These are phyloP conservation scores for Didymosphaeria variabile DNA, from an alignment of 2,329 filamentous ascomycete genomes.

Conservation along the genomic window DNA sequence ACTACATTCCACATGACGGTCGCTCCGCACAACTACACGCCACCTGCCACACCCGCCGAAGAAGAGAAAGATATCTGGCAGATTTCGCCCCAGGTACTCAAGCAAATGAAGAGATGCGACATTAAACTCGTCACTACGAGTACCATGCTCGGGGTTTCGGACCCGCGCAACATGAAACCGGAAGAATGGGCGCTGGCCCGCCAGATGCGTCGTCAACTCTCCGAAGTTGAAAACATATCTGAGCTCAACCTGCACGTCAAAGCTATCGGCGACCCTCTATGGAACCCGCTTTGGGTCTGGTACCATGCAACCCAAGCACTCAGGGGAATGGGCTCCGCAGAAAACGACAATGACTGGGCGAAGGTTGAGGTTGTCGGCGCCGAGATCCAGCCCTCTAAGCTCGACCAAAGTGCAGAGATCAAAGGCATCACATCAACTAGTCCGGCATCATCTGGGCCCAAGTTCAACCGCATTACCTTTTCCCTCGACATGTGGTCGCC, in stretches of 20 bases:
- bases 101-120: constrained; percentile 35
- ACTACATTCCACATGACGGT: constrained; percentile 44
- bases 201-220: constrained; percentile 37
- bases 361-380: background rate
- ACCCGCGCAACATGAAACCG: constrained; percentile 47
- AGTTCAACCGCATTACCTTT: constrained; percentile 45
- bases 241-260: constrained; percentile 42
- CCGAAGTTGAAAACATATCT: constrained; percentile 27
- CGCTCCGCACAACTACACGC: constrained; percentile 40
- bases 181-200: constrained; percentile 42
- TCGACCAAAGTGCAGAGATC: background rate
- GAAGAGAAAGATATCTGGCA: constrained; percentile 36
- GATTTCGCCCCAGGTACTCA: constrained; percentile 32
- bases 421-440: background rate
- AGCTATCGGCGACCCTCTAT: constrained; percentile 49
- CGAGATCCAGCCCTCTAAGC: too few relatives aligned
- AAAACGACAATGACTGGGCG: background rate
- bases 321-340: constrained; percentile 38
- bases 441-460: constrained; percentile 23
- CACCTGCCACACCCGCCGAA: constrained; percentile 11
- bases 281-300: constrained; percentile 53
- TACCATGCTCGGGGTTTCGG: constrained; percentile 45
- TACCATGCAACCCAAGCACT: constrained; percentile 47
- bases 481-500: constrained; percentile 47
- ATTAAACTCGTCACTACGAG: constrained; percentile 46